A percentile compares a stretch with the other conserved stretches of the same genome.
Evolutionary conservation across 2,329 filamentous ascomycete genomes (phyloP).

Genomic region (Fusarium bactridioides): DNA sequence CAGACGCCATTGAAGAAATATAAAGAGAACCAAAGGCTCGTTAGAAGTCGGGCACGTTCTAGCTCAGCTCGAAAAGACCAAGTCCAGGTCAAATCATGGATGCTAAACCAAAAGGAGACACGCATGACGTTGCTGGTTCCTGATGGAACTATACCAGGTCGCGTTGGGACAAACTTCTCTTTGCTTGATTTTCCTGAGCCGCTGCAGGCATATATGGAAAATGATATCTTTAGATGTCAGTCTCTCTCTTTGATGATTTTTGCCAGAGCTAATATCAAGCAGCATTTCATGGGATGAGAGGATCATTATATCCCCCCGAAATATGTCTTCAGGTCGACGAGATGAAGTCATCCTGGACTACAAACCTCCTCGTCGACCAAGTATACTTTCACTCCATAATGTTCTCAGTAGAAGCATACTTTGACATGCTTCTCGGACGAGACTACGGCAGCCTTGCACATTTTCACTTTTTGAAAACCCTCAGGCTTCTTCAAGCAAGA

Average conservation of each 20-base stretch:
- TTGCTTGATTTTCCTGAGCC: conserved; percentile 33
- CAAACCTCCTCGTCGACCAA: conserved; percentile 16
- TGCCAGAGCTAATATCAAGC: background rate
- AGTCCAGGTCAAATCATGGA: conserved; percentile 19
- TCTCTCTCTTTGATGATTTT: rapidly evolving
- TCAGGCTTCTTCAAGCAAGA: conserved; percentile 26
- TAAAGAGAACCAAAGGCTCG: background rate
- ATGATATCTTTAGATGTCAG: conserved; percentile 21
- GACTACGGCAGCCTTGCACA: conserved; percentile 6
- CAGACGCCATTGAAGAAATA: background rate
- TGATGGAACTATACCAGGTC: conserved; percentile 10
- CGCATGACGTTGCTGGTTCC: background rate
- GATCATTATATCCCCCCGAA: conserved; percentile 22
- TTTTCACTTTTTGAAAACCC: conserved; percentile 32
- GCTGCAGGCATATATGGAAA: conserved; percentile 31
- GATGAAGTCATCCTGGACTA: conserved; percentile 24
- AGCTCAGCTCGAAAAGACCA: background rate
- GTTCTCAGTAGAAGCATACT: conserved; percentile 23
- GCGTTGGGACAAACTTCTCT: conserved; percentile 25
- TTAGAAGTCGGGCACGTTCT: conserved; percentile 18
- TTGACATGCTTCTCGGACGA: conserved; percentile 1
- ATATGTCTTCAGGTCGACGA: conserved; percentile 30
- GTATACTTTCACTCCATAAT: conserved; percentile 32
- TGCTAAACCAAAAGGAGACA: background rate
- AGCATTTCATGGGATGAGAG: conserved; percentile 20